These are phyloP conservation scores for Aegilops sharonensis DNA, from an alignment of 176 grass and related monocot genomes.

Conservation along the genomic window DNA sequence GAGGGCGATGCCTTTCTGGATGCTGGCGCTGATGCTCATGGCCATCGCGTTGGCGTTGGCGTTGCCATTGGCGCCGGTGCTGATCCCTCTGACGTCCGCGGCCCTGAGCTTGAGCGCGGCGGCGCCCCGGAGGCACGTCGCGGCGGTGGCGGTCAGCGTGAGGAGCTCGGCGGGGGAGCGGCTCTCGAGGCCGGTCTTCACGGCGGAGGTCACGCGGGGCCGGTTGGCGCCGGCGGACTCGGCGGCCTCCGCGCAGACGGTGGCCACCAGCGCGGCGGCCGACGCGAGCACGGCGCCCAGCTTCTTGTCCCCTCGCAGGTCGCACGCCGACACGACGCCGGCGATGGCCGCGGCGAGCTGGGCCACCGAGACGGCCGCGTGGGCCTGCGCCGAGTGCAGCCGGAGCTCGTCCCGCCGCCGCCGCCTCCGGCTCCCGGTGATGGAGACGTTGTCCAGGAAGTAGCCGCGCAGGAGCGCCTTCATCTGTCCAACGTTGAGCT, in stretches of 20 bases:
- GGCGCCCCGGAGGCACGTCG: slow-evolving; percentile 79
- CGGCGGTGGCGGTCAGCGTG: slow-evolving; percentile 69
- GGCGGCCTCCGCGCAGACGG: slow-evolving; percentile 87
- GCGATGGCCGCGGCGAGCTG: slow-evolving; percentile 72
- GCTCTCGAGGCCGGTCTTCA: slow-evolving; percentile 54
- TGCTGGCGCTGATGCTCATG: slow-evolving; percentile 45
- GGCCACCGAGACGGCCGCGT: slow-evolving; percentile 73
- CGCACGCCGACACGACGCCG: slow-evolving; percentile 50
- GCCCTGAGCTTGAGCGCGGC: slow-evolving; percentile 66
- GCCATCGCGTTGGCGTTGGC: neutral
- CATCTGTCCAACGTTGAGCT: slow-evolving; percentile 57
- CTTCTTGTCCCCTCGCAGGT: slow-evolving; percentile 36
- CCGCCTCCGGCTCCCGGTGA: slow-evolving; percentile 41
- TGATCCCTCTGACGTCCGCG: slow-evolving; percentile 32
- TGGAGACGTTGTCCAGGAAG: slow-evolving; percentile 50
- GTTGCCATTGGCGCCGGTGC: neutral
- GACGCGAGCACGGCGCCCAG: slow-evolving; percentile 58
- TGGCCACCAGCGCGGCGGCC: slow-evolving; percentile 74
- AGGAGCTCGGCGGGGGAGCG: slow-evolving; percentile 56
- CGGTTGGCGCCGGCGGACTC: slow-evolving; percentile 52
- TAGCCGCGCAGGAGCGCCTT: slow-evolving; percentile 52
- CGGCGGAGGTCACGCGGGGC: slow-evolving; percentile 50
- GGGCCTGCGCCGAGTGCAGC: slow-evolving; percentile 70
- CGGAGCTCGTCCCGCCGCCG: slow-evolving; percentile 57
- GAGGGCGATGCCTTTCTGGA: slow-evolving; percentile 64